A percentile compares a stretch with the other conserved stretches of the same genome.
Evolutionary conservation across 1,284 basidiomycete species (phyloP).

Genomic region (Ustilago trichophora): DNA sequence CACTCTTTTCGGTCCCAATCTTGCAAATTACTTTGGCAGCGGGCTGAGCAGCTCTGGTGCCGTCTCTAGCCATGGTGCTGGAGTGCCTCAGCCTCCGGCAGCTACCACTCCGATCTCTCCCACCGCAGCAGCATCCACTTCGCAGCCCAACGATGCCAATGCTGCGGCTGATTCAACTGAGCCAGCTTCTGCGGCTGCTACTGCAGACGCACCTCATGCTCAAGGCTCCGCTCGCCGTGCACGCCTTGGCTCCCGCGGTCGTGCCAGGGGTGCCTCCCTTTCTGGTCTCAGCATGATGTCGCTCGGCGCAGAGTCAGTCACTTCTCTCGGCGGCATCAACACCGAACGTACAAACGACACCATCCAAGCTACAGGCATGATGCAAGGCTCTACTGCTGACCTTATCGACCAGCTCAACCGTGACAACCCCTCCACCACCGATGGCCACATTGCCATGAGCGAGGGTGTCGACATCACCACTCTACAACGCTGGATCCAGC

Average conservation of each 20-base stretch:
- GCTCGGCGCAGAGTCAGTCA: slow-evolving; percentile 46
- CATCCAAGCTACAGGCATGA: slow-evolving; percentile 26
- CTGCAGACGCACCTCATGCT: slow-evolving; percentile 5
- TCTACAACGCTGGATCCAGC: slow-evolving; percentile 53
- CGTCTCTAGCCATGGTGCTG: slow-evolving; percentile 28
- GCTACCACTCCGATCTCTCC: slow-evolving; percentile 17
- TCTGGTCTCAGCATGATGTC: slow-evolving; percentile 55
- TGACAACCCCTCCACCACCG: slow-evolving; percentile 1
- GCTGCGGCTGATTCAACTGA: not conserved
- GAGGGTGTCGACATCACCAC: slow-evolving; percentile 55
- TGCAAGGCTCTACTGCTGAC: slow-evolving; percentile 46
- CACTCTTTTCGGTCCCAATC: slow-evolving; percentile 57
- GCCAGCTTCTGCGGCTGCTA: not conserved
- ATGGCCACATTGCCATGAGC: slow-evolving; percentile 49
- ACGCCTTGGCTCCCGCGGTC: slow-evolving; percentile 52
- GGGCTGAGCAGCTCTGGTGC: slow-evolving; percentile 49
- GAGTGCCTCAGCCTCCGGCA: slow-evolving; percentile 17
- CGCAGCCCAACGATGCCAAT: not conserved
- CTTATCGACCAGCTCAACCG: slow-evolving; percentile 40
- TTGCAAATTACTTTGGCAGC: slow-evolving; percentile 59
- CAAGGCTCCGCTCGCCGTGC: slow-evolving; percentile 31
- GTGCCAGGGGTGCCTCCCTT: slow-evolving; percentile 56
- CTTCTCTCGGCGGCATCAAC: slow-evolving; percentile 40
- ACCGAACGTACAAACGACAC: slow-evolving; percentile 19
- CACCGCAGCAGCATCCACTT: slow-evolving; percentile 1